Conservation (phyloP, 1,284 basidiomycete species). For the Microbotryum saponariae region DNA sequence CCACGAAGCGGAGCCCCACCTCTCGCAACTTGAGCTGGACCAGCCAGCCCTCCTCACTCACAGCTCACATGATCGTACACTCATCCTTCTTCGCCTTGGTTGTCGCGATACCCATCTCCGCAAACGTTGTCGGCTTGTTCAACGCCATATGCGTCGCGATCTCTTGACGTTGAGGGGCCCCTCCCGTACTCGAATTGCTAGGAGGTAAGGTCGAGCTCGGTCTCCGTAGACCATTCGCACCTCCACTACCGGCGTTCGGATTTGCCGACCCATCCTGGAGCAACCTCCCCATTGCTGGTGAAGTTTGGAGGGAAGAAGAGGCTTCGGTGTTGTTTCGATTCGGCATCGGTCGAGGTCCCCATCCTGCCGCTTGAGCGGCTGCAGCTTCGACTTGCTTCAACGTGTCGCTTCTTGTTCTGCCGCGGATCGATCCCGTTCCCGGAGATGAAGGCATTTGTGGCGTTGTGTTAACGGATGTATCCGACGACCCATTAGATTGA, state of each 20-base stretch:
- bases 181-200: slow-evolving; percentile 15
- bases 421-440: background rate
- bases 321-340: slow-evolving; percentile 2
- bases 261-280: background rate
- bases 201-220: background rate
- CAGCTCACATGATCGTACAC: slow-evolving; percentile 18
- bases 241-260: too few species aligned
- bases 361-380: slow-evolving; percentile 11
- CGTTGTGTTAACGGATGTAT: slow-evolving; percentile 11
- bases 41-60: too few species aligned
- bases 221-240: too few species aligned
- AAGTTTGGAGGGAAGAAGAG: too few species aligned
- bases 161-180: slow-evolving; percentile 8
- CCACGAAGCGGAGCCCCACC: too few species aligned
- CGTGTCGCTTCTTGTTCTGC: slow-evolving; percentile 17
- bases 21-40: too few species aligned
- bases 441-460: slow-evolving; percentile 5
- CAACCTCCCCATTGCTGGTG: slow-evolving; percentile 5
- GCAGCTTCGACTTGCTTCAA: slow-evolving; percentile 33
- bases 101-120: slow-evolving; percentile 64
- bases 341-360: slow-evolving; percentile 18
- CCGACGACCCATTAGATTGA: background rate
- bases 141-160: slow-evolving; percentile 4
- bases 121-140: slow-evolving; percentile 55
- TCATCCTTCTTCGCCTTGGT: slow-evolving; percentile 35